phyloP scores from a whole-genome alignment of 805 yeast genomes.

The Tetrapisispora fleetii region DNA sequence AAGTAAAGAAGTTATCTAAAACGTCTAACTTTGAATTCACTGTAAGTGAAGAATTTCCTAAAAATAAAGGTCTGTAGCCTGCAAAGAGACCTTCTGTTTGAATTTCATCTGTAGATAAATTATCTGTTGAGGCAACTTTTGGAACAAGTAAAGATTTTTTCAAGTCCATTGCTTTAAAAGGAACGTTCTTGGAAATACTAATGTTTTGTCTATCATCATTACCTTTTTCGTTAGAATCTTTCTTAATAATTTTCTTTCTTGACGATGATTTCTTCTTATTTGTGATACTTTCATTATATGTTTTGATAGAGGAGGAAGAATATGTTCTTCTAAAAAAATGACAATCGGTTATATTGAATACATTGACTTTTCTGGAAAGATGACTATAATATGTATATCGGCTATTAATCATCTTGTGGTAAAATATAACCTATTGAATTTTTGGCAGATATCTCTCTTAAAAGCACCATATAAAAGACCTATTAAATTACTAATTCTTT shows the following conservation, averaged over 20 bases:
- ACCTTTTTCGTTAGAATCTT: neutral
- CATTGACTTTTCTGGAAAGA: neutral
- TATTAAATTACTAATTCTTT: no score
- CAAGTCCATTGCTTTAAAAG: neutral
- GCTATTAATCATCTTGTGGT: neutral
- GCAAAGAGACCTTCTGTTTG: slow-evolving; percentile 36
- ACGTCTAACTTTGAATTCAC: slow-evolving; percentile 4
- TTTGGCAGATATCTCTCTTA: no score
- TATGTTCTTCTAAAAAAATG: neutral
- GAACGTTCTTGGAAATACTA: neutral
- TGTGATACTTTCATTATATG: neutral
- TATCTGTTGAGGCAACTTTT: slow-evolving; percentile 22
- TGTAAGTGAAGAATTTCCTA: slow-evolving; percentile 28
- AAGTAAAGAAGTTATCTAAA: slow-evolving; percentile 14
- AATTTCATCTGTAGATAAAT: slow-evolving; percentile 20
- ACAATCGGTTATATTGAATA: no score
- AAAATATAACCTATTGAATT: neutral
- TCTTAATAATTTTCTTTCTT: neutral
- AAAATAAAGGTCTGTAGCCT: slow-evolving; percentile 37
- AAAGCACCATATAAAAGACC: no score
- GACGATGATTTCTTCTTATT: neutral
- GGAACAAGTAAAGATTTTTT: slow-evolving; percentile 16
- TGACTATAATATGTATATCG: neutral
- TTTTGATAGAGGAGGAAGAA: neutral
- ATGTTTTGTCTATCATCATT: neutral